Evolutionary conservation across 257 asterid species (phyloP).

Genomic region (Orobanche coerulescens): DNA sequence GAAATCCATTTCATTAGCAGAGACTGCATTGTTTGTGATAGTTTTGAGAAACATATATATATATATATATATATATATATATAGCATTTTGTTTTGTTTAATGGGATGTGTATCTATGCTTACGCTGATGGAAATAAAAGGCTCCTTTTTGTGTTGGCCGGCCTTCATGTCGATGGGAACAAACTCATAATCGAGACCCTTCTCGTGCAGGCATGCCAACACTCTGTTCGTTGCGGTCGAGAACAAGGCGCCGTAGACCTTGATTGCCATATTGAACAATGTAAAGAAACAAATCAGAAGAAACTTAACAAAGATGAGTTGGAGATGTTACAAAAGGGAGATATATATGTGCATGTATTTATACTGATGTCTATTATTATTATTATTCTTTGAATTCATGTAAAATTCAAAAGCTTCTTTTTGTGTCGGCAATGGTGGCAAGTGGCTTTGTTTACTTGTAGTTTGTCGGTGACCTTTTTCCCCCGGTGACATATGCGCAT

Average conservation of each 20-base stretch:
- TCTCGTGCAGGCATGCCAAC: constrained; percentile 37
- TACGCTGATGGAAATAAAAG: constrained; percentile 44
- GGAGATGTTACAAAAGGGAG: neutral
- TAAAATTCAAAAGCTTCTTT: neutral
- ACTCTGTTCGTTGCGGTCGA: constrained; percentile 42
- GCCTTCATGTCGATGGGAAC: constrained; percentile 29
- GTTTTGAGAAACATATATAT: no score
- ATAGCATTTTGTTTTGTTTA: no score
- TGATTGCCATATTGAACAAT: constrained; percentile 34
- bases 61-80: no score
- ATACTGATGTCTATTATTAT: neutral
- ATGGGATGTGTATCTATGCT: no score
- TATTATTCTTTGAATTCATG: neutral
- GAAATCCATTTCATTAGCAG: no score
- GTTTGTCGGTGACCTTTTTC: no score
- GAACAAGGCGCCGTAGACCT: constrained; percentile 33
- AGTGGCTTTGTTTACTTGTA: no score
- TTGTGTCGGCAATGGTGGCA: neutral
- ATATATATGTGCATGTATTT: neutral
- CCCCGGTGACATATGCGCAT: no score
- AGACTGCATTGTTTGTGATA: no score
- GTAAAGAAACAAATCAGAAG: neutral
- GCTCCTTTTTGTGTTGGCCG: constrained; percentile 48
- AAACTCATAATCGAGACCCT: constrained; percentile 37
- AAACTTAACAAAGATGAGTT: neutral